Evolutionary conservation across 345 rosid genomes (phyloP), one percentile per base, ranked within the genome.

Genomic region (Boechera divaricarpa): DNA sequence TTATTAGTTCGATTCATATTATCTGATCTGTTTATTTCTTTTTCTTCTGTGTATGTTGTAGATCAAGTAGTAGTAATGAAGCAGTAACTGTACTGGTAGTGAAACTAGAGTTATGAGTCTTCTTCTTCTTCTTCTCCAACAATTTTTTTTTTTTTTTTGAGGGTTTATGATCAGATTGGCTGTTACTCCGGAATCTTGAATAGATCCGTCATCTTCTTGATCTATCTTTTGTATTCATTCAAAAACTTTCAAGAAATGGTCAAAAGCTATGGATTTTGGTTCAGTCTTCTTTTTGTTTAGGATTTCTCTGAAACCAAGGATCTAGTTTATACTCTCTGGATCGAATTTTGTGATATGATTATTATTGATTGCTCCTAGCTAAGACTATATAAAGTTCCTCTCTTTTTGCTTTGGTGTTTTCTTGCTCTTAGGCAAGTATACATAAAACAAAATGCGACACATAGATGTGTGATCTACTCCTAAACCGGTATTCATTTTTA

Each of bases 141-240:
- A 38, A 9, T 15, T 45, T 47, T 10, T 39, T 16, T 48, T 21
- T 10, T 24, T 26, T 7, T 28, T 29, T 26, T 3, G 38, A 42
- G 64, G 54, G 57, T 57, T 62, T 51, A 52, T 62, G 13, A 48
- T 72, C 26, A 2, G 41, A n/a, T 60, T 49, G 15, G 38, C 29
- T 31, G 18, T 57, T 70, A n/a, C 4, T 70, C 53, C 0, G 16
- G 58, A 59, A 33, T 44, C 49, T 45, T 0, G 32, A 10, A 36
- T 10, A 62, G 63, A 76, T 68, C 79, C 11, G 16, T 65, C 16
- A 32, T 55, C 7, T n/a, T 57, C 7, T 59, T 6, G 69, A 48
- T 51, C 33, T 76, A 42, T 61, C 35, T 76, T 62, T 16, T 58
- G 2, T 1, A 9, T 48, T 59, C 35, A 18, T 49, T 45, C 9